Evolutionary conservation across 192 early-diverging fungal species (phyloP).

Genomic region (Lobulomyces angularis): DNA sequence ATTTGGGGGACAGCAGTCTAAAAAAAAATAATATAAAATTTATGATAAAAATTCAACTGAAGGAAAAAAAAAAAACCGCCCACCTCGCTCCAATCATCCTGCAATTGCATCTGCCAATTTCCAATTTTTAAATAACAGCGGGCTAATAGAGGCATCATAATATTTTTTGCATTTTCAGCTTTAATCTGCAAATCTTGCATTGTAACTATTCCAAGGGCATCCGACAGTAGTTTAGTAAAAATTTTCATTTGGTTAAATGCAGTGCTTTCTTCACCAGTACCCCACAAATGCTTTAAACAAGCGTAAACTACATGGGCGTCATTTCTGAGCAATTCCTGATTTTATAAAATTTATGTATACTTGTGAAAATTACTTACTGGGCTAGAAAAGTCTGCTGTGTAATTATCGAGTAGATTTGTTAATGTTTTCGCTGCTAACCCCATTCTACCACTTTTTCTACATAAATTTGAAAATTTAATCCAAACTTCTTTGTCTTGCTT

Average conservation of each 20-base stretch:
- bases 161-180: constrained; percentile 9
- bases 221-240: constrained; percentile 65
- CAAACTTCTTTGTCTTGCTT: constrained; percentile 88
- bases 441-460: constrained; percentile 76
- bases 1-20: constrained; percentile 52
- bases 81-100: constrained; percentile 49
- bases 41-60: background rate
- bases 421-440: constrained; percentile 71
- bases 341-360: constrained; percentile 1
- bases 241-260: constrained; percentile 64
- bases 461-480: constrained; percentile 91
- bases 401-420: constrained; percentile 47
- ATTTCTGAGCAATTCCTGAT: constrained; percentile 24
- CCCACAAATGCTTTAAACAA: constrained; percentile 85
- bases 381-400: constrained; percentile 33
- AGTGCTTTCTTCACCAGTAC: constrained; percentile 45
- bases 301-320: constrained; percentile 75
- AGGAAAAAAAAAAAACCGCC: constrained; percentile 10
- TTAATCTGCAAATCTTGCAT: constrained; percentile 32
- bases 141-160: constrained; percentile 34
- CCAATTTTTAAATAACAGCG: constrained; percentile 88
- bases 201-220: constrained; percentile 35
- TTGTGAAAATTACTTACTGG: constrained; percentile 9
- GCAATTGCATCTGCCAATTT: constrained; percentile 69
- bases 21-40: background rate